Evolutionary conservation across 805 yeast genomes (phyloP), one percentile per base, ranked within the genome.

Genomic region (Ogataea chonburiensis): DNA sequence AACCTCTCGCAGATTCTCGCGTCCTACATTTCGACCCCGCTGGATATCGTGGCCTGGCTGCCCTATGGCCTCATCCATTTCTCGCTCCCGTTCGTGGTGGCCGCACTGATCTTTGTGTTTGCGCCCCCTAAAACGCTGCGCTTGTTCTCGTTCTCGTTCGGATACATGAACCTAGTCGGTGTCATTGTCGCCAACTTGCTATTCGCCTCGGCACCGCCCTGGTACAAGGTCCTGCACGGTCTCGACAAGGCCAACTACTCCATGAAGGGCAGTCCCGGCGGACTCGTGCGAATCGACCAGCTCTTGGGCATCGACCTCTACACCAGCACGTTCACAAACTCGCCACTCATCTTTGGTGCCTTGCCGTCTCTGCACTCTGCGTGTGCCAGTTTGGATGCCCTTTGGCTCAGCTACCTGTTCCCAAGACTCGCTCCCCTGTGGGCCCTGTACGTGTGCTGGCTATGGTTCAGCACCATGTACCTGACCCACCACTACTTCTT

Each of bases 401-500:
- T 89, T 42, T 93, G 93, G 63, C 67, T 93, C 54, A 68, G 80
- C 35, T 86, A 87, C 67, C 66, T 88, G 37, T 89, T 89, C 58
- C 98, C 98, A 9, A 70, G 64, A 26, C 67, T 68, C 31, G 68
- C 77, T 1, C 78, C 82, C 6, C 42, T 85, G 5, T 85, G 87
- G 70, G 71, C 81, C 57, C 62, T 70, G 13, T 93, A 91, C 58
- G 93, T 87, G n/a, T 65, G 78, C 45, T 87, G 95, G 94, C 72
- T 93, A 49, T 91, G 98, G 98, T 93, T 96, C 95, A 76, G 93
- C 33, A 93, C 98, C 11, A 91, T 91, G 98, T 91, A 91, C 61
- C 71, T 91, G 54, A 91, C 97, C 0, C 98, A 91, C 63, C 98
- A 91, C 64, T 91, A 91, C 60, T 93, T 93, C 55, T 78, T 91